A percentile compares a stretch with the other conserved stretches of the same genome.
phyloP scores from a whole-genome alignment of 306 rosid species.

The Dicorynia guianensis region DNA sequence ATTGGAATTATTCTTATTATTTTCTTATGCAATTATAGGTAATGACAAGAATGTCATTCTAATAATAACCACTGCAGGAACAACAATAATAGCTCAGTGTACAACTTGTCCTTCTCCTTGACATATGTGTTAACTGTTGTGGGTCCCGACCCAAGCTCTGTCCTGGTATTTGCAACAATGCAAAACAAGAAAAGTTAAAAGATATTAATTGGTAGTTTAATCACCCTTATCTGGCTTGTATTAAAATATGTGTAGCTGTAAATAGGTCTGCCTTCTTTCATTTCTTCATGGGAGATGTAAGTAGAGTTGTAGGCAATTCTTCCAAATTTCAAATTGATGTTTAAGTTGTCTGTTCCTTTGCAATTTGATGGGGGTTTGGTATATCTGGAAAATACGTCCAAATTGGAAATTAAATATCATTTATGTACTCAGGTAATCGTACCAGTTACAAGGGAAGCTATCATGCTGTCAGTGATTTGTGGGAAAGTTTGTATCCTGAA shows the following conservation, averaged over 20 bases:
- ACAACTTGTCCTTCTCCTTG: not conserved
- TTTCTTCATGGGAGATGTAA: not conserved
- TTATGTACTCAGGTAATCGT: not conserved
- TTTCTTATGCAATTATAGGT: too few relatives aligned
- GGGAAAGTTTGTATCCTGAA: slow-evolving; percentile 1
- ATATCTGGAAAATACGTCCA: not conserved
- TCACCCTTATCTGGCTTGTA: not conserved
- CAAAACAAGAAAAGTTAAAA: not conserved
- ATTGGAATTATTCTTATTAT: too few relatives aligned
- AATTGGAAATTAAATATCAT: not conserved
- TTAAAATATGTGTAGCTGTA: not conserved
- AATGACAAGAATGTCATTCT: not conserved
- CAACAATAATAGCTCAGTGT: not conserved
- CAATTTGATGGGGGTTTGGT: not conserved
- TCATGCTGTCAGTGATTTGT: not conserved
- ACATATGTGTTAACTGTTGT: not conserved
- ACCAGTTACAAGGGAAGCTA: not conserved
- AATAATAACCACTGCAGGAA: not conserved
- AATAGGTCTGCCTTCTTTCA: not conserved
- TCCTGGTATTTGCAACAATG: not conserved
- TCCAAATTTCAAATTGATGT: not conserved
- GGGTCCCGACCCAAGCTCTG: not conserved
- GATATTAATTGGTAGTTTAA: not conserved
- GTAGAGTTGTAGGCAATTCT: not conserved
- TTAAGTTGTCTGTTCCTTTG: slow-evolving; percentile 1